phyloP scores from a whole-genome alignment of 176 grass and related monocot genomes.

The Elaeis guineensis region DNA sequence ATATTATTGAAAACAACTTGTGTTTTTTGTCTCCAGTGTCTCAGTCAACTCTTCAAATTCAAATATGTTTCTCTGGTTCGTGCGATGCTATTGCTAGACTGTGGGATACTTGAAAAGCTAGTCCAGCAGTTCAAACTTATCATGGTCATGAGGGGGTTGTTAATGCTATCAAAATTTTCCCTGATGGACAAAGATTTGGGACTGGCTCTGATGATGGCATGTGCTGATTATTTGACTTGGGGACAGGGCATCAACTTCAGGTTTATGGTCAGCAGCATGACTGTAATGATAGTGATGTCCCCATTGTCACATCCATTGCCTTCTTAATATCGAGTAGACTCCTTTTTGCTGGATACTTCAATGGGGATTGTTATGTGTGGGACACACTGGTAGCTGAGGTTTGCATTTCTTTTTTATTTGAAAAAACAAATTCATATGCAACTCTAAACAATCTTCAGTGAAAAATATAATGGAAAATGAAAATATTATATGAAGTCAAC shows the following conservation, averaged over 20 bases:
- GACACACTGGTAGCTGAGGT: constrained; percentile 95
- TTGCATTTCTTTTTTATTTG: constrained; percentile 6
- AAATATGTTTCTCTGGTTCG: constrained; percentile 93
- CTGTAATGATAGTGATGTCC: constrained; percentile 57
- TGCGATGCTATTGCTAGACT: constrained; percentile 83
- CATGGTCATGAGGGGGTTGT: constrained; percentile 75
- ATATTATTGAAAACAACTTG: background rate
- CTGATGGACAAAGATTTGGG: constrained; percentile 89
- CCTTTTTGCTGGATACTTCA: constrained; percentile 96
- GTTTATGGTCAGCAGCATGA: constrained; percentile 54
- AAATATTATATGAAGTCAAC: too few species aligned
- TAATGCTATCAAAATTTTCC: constrained; percentile 94
- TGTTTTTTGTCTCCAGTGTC: constrained; percentile 31
- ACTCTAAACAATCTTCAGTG: too few species aligned
- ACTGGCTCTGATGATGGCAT: constrained; percentile 97
- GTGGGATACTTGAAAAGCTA: constrained; percentile 91
- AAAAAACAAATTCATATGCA: background rate
- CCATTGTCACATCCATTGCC: constrained; percentile 82
- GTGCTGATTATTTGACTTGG: constrained; percentile 91
- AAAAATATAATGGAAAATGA: too few species aligned
- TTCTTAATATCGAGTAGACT: constrained; percentile 96
- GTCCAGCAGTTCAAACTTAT: constrained; percentile 80
- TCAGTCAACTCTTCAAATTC: constrained; percentile 83
- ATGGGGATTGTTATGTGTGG: constrained; percentile 97
- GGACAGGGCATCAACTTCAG: constrained; percentile 96